Conservation (phyloP, 176 grass and related monocot species). For the Carex pumila region DNA sequence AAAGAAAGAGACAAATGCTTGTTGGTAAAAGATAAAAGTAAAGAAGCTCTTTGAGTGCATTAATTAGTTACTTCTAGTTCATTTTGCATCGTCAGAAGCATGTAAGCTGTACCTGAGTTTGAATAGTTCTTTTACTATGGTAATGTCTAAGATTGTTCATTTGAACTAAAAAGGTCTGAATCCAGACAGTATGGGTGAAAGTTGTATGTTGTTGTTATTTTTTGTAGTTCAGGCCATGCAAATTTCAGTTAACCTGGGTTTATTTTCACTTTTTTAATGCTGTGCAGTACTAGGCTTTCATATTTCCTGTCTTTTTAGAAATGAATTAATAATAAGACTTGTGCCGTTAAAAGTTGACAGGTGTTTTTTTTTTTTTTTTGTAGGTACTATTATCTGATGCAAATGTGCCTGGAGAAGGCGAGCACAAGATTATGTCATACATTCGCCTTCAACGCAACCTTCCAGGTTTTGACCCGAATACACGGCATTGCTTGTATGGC, state of each 20-base stretch:
- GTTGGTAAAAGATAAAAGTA: background rate
- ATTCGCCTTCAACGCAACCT: slow-evolving; percentile 79
- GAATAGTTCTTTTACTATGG: background rate
- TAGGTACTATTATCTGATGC: slow-evolving; percentile 97
- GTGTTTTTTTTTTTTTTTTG: slow-evolving; percentile 46
- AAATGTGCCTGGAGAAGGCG: slow-evolving; percentile 94
- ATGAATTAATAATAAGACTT: background rate
- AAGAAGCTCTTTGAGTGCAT: background rate
- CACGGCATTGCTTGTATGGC: slow-evolving; percentile 83
- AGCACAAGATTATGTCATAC: slow-evolving; percentile 98
- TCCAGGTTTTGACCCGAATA: slow-evolving; percentile 91
- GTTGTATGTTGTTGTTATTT: background rate
- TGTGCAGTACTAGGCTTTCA: background rate
- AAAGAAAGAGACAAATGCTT: background rate
- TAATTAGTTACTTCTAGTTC: background rate
- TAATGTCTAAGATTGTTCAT: background rate
- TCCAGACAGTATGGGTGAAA: background rate
- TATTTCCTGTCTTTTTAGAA: background rate
- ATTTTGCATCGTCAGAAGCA: background rate
- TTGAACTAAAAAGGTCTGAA: background rate
- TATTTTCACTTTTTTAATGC: background rate
- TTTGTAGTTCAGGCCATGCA: background rate
- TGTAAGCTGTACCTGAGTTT: background rate
- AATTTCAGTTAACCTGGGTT: background rate
- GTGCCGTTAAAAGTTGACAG: background rate